Evolutionary conservation across 2,329 filamentous ascomycete genomes (phyloP), one percentile per base, ranked within the genome.

Genomic region (Stachybotrys echinatus): DNA sequence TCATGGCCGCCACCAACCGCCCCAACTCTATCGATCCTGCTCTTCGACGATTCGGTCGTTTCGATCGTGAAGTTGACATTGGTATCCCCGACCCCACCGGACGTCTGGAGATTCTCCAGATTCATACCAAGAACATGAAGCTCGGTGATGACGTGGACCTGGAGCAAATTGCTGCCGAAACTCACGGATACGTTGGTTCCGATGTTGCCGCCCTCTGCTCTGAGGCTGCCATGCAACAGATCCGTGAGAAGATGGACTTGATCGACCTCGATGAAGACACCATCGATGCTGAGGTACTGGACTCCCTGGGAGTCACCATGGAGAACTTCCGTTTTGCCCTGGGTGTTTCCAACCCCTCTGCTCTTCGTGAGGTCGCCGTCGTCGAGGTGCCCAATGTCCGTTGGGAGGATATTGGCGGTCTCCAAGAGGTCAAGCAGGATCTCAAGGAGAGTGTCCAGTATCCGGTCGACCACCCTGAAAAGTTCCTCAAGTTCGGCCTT

Each of bases 41-140:
- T 52, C 88, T 99, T 51, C 90, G 92, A 75, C 92, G 94, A 72
- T 97, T 96, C 74, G 94, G 94, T 56, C 94, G 94, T 73, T 97
- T 99, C 77, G 94, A 99, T 70, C 94, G 94, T 70, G 94, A 97
- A 73, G 92, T 99, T 57, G 94, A 99, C 67, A 96, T 99, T 65
- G 92, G 92, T 65, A 95, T 97, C 59, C 94, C 94, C 48, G 94
- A 97, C 75, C 94, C 94, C 47, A 97, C 92, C 62, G 94, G 94
- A 56, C 94, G 94, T 81, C 88, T 99, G 37, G 94, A 99, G 81
- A 97, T 99, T 66, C 85, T 99, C 54, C 90, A 95, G 74, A 99
- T 99, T 60, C 94, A 99, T 82, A 99, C 94, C 73, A 99, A 99
- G 87, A 99, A 99, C 83, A 99, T 99, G 94, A 99, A 99, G 81